Evolutionary conservation across 163 green algal genomes (phyloP), one percentile per base, ranked within the genome.

Genomic region (Scenedesmus sp.): DNA sequence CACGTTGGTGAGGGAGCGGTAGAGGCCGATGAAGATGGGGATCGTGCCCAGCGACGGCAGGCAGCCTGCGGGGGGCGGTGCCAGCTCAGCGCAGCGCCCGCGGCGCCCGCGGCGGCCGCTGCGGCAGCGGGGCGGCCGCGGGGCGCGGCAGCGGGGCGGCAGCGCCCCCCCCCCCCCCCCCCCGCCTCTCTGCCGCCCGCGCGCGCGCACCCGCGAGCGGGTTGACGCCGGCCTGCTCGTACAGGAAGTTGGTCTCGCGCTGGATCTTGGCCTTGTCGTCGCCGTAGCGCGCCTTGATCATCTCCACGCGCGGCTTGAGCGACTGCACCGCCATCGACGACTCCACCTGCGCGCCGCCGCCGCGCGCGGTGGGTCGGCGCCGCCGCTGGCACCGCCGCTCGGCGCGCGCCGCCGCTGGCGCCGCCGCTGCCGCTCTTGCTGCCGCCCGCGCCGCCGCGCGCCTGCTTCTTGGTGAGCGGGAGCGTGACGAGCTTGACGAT

Each of bases 21-120:
- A 99, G 3, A 99, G 89, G 0, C 94, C 95, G 71, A 97, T 97
- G 83, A 96, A 98, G 63, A 99, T 87, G 9, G 95, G 95, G 63
- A 98, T 95, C 50, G 94, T 97, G 22, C 91, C 94, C 29, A 99
- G 75, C 0, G 94, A 95, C 7, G 95, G 95, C 57, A 98, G 81
- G 83, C 95, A 98, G 42, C 95, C 95, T 89, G 83, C 45, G 62
- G 5, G 45, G 14, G 4, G 14, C 11, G 36, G 10, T 60, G n/a
- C n/a, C n/a, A n/a, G n/a, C n/a, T n/a, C n/a, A n/a, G n/a, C n/a
- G n/a, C n/a, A n/a, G n/a, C n/a, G n/a, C n/a, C n/a, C n/a, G n/a
- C 5, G 50, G 50, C 50, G 50, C 10, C 20, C 10, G 50, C n/a
- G n/a, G 50, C 39, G 39, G 39, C 39, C 7, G 39, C 39, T 6